A percentile compares a stretch with the other conserved stretches of the same genome.
Conservation (phyloP, 2,329 filamentous ascomycete species). For the Sporothrix globosa region DNA sequence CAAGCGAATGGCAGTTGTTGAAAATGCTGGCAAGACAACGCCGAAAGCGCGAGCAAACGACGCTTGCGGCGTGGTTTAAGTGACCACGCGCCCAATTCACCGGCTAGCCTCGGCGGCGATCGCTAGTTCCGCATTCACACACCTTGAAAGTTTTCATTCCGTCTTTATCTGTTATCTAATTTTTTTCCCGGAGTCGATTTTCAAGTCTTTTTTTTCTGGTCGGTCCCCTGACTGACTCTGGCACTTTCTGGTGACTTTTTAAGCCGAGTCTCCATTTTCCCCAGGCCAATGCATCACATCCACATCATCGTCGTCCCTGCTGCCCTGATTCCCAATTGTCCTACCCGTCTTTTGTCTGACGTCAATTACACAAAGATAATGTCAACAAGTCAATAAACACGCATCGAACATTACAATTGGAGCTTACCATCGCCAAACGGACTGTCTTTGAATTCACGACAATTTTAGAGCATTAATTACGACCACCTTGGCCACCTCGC, state of each 20-base stretch:
- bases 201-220: constrained; percentile 7
- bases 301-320: background rate
- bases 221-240: constrained; percentile 9
- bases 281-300: constrained; percentile 5
- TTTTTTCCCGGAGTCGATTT: too few relatives aligned
- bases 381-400: constrained; percentile 14
- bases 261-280: constrained; percentile 12
- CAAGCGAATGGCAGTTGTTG: background rate
- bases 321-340: constrained; percentile 1
- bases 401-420: background rate
- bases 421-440: background rate
- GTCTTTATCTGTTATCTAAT: constrained; percentile 1
- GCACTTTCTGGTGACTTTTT: background rate
- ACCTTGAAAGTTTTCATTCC: background rate
- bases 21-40: background rate
- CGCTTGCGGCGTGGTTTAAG: background rate
- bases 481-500: background rate
- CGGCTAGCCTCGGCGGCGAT: constrained; percentile 23
- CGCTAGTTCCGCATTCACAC: background rate
- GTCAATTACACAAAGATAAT: background rate
- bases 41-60: background rate
- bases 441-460: background rate
- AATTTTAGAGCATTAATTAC: background rate
- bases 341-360: constrained; percentile 6
- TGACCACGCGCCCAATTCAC: background rate